Percentiles rank a stretch among this genome's conserved stretches.
phyloP scores from a whole-genome alignment of 2,329 filamentous ascomycete species.

The Fusarium dimerum region DNA sequence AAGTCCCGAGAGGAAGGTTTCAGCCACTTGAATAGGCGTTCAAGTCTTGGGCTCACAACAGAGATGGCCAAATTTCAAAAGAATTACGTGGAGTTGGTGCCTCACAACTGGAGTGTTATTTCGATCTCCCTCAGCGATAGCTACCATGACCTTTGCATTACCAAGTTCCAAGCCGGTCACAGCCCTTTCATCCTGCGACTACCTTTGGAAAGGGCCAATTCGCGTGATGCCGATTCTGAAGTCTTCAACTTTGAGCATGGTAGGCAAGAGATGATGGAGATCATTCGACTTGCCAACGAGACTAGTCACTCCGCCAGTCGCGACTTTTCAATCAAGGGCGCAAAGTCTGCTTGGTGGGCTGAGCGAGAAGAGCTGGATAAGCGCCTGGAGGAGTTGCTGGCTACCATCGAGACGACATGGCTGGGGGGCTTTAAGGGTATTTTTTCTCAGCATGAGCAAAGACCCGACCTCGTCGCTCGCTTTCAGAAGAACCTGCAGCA shows the following conservation, averaged over 20 bases:
- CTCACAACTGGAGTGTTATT: slow-evolving; percentile 78
- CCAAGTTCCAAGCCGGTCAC: slow-evolving; percentile 74
- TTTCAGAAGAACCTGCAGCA: slow-evolving; percentile 79
- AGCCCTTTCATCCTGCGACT: slow-evolving; percentile 85
- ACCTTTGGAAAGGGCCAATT: slow-evolving; percentile 79
- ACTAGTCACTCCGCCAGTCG: slow-evolving; percentile 70
- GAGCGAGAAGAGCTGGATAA: slow-evolving; percentile 79
- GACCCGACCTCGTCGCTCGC: slow-evolving; percentile 65
- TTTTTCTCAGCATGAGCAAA: slow-evolving; percentile 73
- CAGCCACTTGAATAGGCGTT: slow-evolving; percentile 33
- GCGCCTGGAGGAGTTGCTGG: slow-evolving; percentile 74
- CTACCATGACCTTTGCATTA: slow-evolving; percentile 81
- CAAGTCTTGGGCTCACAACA: slow-evolving; percentile 48
- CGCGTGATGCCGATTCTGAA: slow-evolving; percentile 74
- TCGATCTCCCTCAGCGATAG: slow-evolving; percentile 84
- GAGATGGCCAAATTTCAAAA: slow-evolving; percentile 69
- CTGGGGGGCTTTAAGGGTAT: slow-evolving; percentile 92
- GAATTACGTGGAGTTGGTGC: slow-evolving; percentile 84
- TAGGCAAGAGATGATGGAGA: slow-evolving; percentile 75
- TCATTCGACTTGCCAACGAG: slow-evolving; percentile 79
- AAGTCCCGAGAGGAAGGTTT: slow-evolving; percentile 2
- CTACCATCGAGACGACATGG: slow-evolving; percentile 91
- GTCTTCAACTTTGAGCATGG: slow-evolving; percentile 83
- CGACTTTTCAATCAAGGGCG: slow-evolving; percentile 71
- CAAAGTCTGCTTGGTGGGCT: slow-evolving; percentile 86